These are phyloP conservation scores for Coemansia sp. DNA, from an alignment of 192 early-diverging fungal species.

Conservation along the genomic window DNA sequence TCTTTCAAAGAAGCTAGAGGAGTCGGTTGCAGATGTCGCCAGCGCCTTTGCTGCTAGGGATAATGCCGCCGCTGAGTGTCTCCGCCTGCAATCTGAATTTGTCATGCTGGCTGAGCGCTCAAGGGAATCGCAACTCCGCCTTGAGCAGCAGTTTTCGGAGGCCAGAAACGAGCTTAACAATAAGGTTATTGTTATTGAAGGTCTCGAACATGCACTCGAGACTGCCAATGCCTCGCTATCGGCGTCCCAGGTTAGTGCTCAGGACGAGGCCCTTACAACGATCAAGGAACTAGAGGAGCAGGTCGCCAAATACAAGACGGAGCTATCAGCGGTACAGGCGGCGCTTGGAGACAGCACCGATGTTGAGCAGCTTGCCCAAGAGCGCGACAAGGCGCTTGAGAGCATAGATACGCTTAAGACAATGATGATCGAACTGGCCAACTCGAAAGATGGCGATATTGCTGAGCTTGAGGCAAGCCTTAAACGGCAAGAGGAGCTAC, in stretches of 20 bases:
- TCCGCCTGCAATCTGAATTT: conserved; percentile 12
- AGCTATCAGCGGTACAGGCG: background rate
- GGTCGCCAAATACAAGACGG: background rate
- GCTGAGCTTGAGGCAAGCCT: conserved; percentile 25
- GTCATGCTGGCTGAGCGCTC: conserved; percentile 13
- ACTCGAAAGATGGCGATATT: conserved; percentile 42
- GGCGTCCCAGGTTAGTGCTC: conserved; percentile 9
- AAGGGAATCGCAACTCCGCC: conserved; percentile 15
- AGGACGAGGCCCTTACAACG: conserved; percentile 4
- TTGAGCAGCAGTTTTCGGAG: conserved; percentile 32
- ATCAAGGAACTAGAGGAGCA: conserved; percentile 9
- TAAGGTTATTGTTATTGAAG: conserved; percentile 21
- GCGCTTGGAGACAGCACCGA: background rate
- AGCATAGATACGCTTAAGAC: conserved; percentile 31
- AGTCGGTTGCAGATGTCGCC: background rate
- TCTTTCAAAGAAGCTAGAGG: background rate
- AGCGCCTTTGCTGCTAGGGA: background rate
- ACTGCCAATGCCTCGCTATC: conserved; percentile 16
- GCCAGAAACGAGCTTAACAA: conserved; percentile 20
- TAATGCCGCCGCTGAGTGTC: conserved; percentile 4
- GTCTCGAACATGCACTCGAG: conserved; percentile 30
- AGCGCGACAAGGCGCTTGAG: conserved; percentile 20
- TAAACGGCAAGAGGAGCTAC: conserved; percentile 13
- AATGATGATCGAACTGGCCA: conserved; percentile 50
- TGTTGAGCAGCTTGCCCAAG: conserved; percentile 11